Base-by-base conservation (phyloP, 176 grass and related monocot species). In the Carex myosuroides region DNA sequence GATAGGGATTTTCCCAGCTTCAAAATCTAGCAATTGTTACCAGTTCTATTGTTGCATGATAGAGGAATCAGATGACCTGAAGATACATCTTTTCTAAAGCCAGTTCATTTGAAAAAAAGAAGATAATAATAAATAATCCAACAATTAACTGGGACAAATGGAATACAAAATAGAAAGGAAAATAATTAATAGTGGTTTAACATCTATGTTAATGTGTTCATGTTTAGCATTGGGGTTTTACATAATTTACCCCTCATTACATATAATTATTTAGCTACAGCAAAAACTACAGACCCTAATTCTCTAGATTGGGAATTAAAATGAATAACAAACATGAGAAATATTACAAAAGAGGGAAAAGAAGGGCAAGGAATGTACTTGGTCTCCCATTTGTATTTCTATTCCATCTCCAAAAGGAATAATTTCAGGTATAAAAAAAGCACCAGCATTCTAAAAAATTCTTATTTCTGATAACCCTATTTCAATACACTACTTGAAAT, bases 181-280 rank as follows among this genome's bases (percentile, higher is more conserved):
- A 64, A 64, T 44, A 82, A 50, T 20, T 68, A 11, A 68, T 54
- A 83, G 42, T 66, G 60, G 13, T 83, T 83, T 26, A 53, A 29
- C 39, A 68, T 54, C 81, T 83, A 67, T 44, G 62, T 83, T 35
- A 83, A 67, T 63, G 37, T 81, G 14, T 60, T 60, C 32, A 81
- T 81, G 53, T 57, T 81, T 81, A 81, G 57, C 54, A 42, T 63
- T 63, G 81, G 81, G 58, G 60, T 52, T 81, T 52, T 83, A 66
- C 41, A 46, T 66, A 53, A 44, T 63, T 82, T 52, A 81, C 32
- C 81, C 42, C 17, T 83, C 81, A 67, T 83, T 83, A 83, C 81
- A 83, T 82, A 67, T 83, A 65, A 66, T 66, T 83, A 83, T 83
- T 83, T 83, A 83, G 60, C 60, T 83, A 83, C 81, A 83, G 44